A percentile compares a stretch with the other conserved stretches of the same genome.
These are phyloP conservation scores for Acorus calamus DNA, from an alignment of 106 monocot genomes.

Conservation along the genomic window DNA sequence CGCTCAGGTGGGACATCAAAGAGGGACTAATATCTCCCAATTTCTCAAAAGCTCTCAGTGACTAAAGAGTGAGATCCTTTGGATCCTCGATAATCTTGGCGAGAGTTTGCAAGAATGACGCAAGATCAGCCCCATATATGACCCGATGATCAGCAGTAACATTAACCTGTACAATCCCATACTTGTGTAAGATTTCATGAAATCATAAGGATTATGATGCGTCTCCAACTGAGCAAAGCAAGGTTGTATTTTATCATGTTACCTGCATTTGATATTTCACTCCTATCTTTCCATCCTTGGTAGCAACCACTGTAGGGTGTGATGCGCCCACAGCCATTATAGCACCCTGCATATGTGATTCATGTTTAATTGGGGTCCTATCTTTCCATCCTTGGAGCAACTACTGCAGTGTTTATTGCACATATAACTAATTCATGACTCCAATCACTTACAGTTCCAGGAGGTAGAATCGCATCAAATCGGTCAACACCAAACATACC, in stretches of 20 bases:
- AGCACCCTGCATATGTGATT: slow-evolving; percentile 42
- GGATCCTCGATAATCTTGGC: slow-evolving; percentile 75
- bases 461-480: slow-evolving; percentile 82
- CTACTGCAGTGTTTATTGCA: slow-evolving; percentile 52
- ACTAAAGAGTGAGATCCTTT: slow-evolving; percentile 60
- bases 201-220: no score
- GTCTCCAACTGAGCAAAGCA: no score
- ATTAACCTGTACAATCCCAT: slow-evolving; percentile 51
- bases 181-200: not conserved
- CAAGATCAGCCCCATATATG: slow-evolving; percentile 82
- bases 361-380: slow-evolving; percentile 14
- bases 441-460: slow-evolving; percentile 55
- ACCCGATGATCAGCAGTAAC: slow-evolving; percentile 80
- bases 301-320: slow-evolving; percentile 55
- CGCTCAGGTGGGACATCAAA: no score
- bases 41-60: not conserved
- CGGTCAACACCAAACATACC: slow-evolving; percentile 91
- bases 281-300: slow-evolving; percentile 66
- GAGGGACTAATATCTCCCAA: no score
- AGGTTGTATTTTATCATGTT: not conserved
- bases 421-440: slow-evolving; percentile 2
- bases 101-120: slow-evolving; percentile 69
- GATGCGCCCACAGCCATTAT: slow-evolving; percentile 94
- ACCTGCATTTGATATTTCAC: slow-evolving; percentile 93
- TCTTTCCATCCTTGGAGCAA: slow-evolving; percentile 63